These are phyloP conservation scores for Senna tora DNA, from an alignment of 306 rosid species.

Conservation along the genomic window DNA sequence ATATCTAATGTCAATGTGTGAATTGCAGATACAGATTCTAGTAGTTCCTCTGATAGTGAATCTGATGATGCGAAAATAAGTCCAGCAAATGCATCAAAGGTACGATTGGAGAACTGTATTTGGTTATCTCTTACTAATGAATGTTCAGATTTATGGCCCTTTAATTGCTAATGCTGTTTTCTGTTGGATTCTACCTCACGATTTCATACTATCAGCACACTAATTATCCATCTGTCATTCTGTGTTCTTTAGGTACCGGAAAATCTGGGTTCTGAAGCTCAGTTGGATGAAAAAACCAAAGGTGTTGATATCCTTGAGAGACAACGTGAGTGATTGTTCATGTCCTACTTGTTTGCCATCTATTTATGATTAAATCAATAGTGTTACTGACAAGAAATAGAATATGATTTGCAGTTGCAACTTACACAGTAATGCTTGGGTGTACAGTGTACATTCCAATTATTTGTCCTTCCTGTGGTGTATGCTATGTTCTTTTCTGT, in stretches of 20 bases:
- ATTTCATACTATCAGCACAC: slow-evolving; percentile 3
- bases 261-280: slow-evolving; percentile 51
- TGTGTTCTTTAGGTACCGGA: slow-evolving; percentile 64
- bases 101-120: slow-evolving; percentile 27
- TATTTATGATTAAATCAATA: not conserved
- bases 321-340: slow-evolving; percentile 63
- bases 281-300: slow-evolving; percentile 50
- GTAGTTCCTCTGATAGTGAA: slow-evolving; percentile 67
- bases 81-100: slow-evolving; percentile 56
- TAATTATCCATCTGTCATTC: slow-evolving; percentile 27
- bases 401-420: slow-evolving; percentile 10
- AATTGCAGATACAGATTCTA: slow-evolving; percentile 63
- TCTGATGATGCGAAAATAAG: slow-evolving; percentile 54
- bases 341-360: not conserved
- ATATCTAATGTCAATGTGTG: slow-evolving; percentile 24
- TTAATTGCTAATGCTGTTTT: slow-evolving; percentile 35
- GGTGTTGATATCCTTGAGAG: slow-evolving; percentile 54
- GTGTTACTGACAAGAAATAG: slow-evolving; percentile 12
- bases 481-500: slow-evolving; percentile 15
- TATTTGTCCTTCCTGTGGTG: slow-evolving; percentile 25
- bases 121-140: slow-evolving; percentile 14
- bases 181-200: slow-evolving; percentile 13
- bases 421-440: slow-evolving; percentile 2
- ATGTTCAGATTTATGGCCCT: slow-evolving; percentile 23
- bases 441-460: slow-evolving; percentile 4